Evolutionary conservation across 2,329 filamentous ascomycete genomes (phyloP), one percentile per base, ranked within the genome.

Genomic region (Spiromastix sp.): DNA sequence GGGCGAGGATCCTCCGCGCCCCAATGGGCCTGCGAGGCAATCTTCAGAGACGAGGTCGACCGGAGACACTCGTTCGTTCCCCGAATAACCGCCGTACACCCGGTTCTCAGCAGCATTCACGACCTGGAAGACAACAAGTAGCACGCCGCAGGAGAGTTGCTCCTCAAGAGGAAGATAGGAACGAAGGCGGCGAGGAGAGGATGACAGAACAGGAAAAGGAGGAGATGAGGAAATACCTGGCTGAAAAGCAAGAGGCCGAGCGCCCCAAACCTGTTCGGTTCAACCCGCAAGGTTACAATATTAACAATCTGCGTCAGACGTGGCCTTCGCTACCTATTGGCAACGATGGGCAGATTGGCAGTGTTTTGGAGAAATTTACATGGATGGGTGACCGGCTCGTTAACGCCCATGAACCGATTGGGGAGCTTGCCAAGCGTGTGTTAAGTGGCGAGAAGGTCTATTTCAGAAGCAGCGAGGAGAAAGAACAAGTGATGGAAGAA

Each of bases 241-340:
- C 40, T 30, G 52, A 60, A 19, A 48, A 58, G 22, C 38, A 48
- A 12, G 40, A 54, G 17, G 47, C 53, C 39, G 42, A 49, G 5
- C 53, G 47, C 4, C 50, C 52, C n/a, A 43, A 41, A 8, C 51
- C 58, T 8, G 45, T 52, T 33, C 55, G 51, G 12, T 63, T 62
- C 36, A 47, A 50, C 27, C 60, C 60, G 10, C 42, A 50, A 13
- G 42, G 50, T 4, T 54, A 58, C 38, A 46, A 49, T 21, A 43
- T 52, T 19, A 48, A 52, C 11, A 51, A 47, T 22, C 31, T 63
- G 36, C 50, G 45, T 32, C 48, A 57, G 18, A 63, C 58, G 8
- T 63, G 60, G 60, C 60, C 60, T 13, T 49, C 57, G 18, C 38
- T 63, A 6, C 57, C 60, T 1, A 55, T 54, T 2, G 49, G 51